A percentile compares a stretch with the other conserved stretches of the same genome.
phyloP scores from a whole-genome alignment of 345 rosid species.

The Camelina laxa region DNA sequence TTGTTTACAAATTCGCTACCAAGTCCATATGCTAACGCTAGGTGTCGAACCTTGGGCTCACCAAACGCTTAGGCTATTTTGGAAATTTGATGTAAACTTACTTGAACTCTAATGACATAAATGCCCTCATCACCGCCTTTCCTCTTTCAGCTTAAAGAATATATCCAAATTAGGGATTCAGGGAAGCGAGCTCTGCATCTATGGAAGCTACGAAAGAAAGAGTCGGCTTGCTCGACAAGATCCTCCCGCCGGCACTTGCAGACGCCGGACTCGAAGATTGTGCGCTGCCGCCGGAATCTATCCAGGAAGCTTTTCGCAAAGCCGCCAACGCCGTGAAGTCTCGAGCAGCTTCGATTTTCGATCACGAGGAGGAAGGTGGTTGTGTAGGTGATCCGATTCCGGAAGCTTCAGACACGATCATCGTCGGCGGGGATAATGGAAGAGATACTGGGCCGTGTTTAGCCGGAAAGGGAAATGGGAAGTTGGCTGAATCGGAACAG shows the following conservation, averaged over 20 bases:
- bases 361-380: slow-evolving; percentile 43
- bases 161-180: slow-evolving; percentile 23
- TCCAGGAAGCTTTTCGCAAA: slow-evolving; percentile 67
- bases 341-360: slow-evolving; percentile 55
- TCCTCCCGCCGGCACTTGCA: slow-evolving; percentile 65
- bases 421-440: slow-evolving; percentile 11
- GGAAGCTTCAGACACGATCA: slow-evolving; percentile 29
- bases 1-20: not conserved
- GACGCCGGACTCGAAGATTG: slow-evolving; percentile 83
- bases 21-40: slow-evolving; percentile 12
- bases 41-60: slow-evolving; percentile 39
- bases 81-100: not conserved
- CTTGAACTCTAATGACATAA: not conserved
- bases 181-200: slow-evolving; percentile 9
- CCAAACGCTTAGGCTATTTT: not conserved
- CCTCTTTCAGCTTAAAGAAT: not conserved
- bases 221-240: slow-evolving; percentile 46
- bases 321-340: slow-evolving; percentile 67
- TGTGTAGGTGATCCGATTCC: slow-evolving; percentile 35
- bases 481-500: slow-evolving; percentile 2
- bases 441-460: slow-evolving; percentile 35
- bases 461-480: slow-evolving; percentile 30
- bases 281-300: slow-evolving; percentile 68
- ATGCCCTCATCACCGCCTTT: slow-evolving; percentile 35
- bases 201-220: slow-evolving; percentile 52